These are phyloP conservation scores for Echium plantagineum DNA, from an alignment of 257 asterid genomes.

Conservation along the genomic window DNA sequence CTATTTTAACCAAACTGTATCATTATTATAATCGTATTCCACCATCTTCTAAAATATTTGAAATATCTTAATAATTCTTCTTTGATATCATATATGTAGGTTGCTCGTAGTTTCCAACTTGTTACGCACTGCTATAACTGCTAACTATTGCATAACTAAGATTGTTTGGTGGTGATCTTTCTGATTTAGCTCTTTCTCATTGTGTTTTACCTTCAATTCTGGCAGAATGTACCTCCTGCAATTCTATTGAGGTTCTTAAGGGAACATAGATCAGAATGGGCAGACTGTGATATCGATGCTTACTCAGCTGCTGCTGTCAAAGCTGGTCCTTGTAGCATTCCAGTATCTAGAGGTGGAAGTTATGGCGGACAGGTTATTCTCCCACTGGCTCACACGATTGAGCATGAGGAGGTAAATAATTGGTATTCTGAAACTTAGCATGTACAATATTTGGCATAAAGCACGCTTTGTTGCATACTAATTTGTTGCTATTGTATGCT, in stretches of 20 bases:
- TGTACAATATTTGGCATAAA: background rate
- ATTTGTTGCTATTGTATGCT: conserved; percentile 7
- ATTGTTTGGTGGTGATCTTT: background rate
- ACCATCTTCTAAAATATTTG: no score
- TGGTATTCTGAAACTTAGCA: background rate
- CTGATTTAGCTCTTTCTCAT: background rate
- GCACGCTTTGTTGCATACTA: background rate
- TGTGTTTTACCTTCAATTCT: conserved; percentile 2
- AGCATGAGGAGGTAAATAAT: conserved; percentile 74
- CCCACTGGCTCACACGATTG: conserved; percentile 92
- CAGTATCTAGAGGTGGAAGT: conserved; percentile 62
- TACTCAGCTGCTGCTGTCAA: conserved; percentile 84
- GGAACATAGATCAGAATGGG: conserved; percentile 98
- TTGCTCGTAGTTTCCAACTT: no score
- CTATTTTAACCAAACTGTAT: background rate
- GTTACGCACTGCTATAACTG: no score
- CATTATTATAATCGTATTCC: no score
- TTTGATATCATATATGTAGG: no score
- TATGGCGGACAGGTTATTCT: conserved; percentile 91
- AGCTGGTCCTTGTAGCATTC: conserved; percentile 67
- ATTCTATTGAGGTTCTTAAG: conserved; percentile 75
- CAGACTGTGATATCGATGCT: conserved; percentile 86
- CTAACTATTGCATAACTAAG: no score
- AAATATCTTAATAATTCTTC: no score
- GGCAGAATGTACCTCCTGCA: conserved; percentile 84